Base-by-base conservation (phyloP, 306 rosid genomes). In the Ormosia emarginata region DNA sequence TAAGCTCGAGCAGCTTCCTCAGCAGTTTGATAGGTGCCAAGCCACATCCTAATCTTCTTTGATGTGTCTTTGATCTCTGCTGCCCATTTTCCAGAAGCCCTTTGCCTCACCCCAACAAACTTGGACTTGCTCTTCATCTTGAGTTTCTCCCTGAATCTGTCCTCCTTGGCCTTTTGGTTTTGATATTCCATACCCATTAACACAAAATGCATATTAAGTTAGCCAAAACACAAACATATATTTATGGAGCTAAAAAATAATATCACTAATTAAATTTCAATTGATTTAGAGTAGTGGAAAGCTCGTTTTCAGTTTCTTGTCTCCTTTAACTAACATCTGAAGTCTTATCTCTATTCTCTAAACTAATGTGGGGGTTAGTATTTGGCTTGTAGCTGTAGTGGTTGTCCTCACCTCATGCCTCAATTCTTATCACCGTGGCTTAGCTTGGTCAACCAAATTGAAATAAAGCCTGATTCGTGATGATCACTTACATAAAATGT, bases 31-130 rank as follows among this genome's bases (percentile, higher is more conserved):
- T 86, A 92, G n/a, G 97, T 92, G 6, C 98, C 97, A 24, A 94
- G 89, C 98, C 98, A 94, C 89, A 94, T 74, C 43, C 97, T 90
- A 24, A 94, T 90, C 83, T 90, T 91, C 84, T 84, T 86, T 4
- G 93, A 84, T 12, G 97, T 91, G 90, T 94, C 98, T 86, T 94
- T 94, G 86, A 94, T 94, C 81, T 94, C 97, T 53, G 98, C 93
- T 8, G 94, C 97, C 97, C 97, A 94, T 88, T 91, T 94, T 50
- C 98, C 98, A 0, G 94, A 94, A 33, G 97, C 90, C 84, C 98
- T 88, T 66, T 94, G 96, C 70, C 98, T 87, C 58, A 94, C 98
- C 11, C 97, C 98, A 43, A 91, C 89, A 68, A 89, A 92, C 80
- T 91, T 94, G 76, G 81, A 37, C 66, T 67, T 88, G 14, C 52